Evolutionary conservation across 2,329 filamentous ascomycete species (phyloP).

Genomic region (Cladosporium sp.): DNA sequence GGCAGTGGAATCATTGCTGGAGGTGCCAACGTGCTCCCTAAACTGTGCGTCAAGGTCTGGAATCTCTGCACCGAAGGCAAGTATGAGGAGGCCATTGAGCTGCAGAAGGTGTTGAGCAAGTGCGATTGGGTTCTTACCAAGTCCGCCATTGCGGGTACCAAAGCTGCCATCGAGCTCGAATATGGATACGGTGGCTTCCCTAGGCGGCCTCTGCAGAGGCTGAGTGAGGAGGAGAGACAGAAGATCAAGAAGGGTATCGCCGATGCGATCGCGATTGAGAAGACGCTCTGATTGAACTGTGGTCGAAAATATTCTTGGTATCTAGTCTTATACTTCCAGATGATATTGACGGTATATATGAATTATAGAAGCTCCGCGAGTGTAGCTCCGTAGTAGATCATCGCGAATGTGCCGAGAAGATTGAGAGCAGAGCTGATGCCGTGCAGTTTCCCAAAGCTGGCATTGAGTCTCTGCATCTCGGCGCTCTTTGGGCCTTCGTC

Average conservation of each 20-base stretch:
- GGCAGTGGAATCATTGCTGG: constrained; percentile 82
- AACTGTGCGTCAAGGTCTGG: constrained; percentile 74
- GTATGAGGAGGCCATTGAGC: constrained; percentile 65
- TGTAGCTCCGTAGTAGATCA: constrained; percentile 71
- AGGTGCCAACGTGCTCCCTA: constrained; percentile 79
- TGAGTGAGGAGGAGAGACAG: constrained; percentile 47
- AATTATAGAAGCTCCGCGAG: constrained; percentile 57
- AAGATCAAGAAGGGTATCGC: constrained; percentile 27
- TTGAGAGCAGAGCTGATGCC: constrained; percentile 78
- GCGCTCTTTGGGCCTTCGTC: constrained; percentile 73
- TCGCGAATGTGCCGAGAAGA: constrained; percentile 62
- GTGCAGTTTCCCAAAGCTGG: constrained; percentile 72
- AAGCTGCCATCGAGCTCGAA: constrained; percentile 73
- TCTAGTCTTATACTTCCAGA: neutral
- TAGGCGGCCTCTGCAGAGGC: constrained; percentile 64
- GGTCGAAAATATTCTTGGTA: neutral
- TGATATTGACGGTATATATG: constrained; percentile 5
- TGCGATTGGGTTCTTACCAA: constrained; percentile 82
- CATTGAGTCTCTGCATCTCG: constrained; percentile 78
- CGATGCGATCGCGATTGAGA: constrained; percentile 27
- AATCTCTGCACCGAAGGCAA: constrained; percentile 69
- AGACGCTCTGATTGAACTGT: constrained; percentile 20
- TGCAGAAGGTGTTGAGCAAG: constrained; percentile 73
- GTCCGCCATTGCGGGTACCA: constrained; percentile 78
- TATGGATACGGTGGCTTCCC: constrained; percentile 78